phyloP scores from a whole-genome alignment of 2,329 filamentous ascomycete species.

The Calycina herbarum region DNA sequence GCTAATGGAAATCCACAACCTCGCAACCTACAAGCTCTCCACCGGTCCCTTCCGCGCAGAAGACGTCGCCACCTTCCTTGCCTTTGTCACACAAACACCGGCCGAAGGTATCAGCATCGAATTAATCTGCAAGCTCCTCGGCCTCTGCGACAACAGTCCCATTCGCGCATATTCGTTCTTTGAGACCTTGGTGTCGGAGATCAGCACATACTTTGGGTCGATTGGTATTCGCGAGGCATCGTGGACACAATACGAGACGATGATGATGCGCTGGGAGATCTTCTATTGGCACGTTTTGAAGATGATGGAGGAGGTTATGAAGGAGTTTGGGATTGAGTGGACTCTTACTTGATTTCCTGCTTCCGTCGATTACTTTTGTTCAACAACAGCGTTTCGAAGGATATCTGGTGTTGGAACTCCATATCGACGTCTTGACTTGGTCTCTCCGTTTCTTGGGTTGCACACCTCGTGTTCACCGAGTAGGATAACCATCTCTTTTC shows the following conservation, averaged over 20 bases:
- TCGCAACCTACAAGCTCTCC: not conserved
- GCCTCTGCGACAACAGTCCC: conserved; percentile 5
- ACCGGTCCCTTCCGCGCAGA: not conserved
- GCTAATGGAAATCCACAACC: not conserved
- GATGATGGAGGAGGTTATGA: not conserved
- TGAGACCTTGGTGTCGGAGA: not conserved
- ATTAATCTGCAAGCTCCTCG: conserved; percentile 2
- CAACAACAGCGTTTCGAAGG: not conserved
- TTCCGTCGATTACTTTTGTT: not conserved
- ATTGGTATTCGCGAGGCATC: not conserved
- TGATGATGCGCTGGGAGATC: not conserved
- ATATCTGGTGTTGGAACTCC: not conserved
- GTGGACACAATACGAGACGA: not conserved
- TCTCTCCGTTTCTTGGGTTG: not conserved
- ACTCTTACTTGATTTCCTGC: not conserved
- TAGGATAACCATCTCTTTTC: not conserved
- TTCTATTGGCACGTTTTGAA: not conserved
- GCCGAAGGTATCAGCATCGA: not conserved
- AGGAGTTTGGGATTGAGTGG: not conserved
- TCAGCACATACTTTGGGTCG: not conserved
- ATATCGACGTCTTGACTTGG: not conserved
- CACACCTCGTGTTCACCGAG: conserved; percentile 1
- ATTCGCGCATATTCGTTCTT: not conserved
- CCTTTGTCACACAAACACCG: not conserved
- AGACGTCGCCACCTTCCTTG: not conserved